A percentile compares a stretch with the other conserved stretches of the same genome.
Conservation (phyloP, 495 filamentous ascomycete genomes). For the Penicillium arizonense region DNA sequence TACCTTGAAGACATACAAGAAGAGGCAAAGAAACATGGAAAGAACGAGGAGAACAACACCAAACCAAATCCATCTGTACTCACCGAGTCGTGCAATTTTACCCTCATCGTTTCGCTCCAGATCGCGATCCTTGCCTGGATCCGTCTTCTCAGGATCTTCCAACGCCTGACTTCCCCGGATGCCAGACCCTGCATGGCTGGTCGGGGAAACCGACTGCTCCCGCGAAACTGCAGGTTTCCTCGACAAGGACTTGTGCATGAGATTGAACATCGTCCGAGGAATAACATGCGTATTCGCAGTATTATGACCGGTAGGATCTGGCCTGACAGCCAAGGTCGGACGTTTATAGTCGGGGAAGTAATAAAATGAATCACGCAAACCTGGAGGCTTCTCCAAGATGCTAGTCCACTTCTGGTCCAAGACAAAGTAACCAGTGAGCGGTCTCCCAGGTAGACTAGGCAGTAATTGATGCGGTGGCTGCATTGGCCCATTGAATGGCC, state of each 20-base stretch:
- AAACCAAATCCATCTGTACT: conserved; percentile 33
- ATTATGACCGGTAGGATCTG: not conserved
- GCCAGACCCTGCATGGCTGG: too few species aligned
- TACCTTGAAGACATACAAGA: conserved; percentile 32
- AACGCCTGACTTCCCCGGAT: too few species aligned
- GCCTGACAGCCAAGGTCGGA: conserved; percentile 8
- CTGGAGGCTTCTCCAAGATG: not conserved
- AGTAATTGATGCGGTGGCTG: too few species aligned
- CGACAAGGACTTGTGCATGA: too few species aligned
- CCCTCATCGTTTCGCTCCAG: not conserved
- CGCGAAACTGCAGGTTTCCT: too few species aligned
- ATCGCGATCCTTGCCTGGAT: not conserved
- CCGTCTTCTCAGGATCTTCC: not conserved
- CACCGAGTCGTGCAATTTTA: conserved; percentile 15
- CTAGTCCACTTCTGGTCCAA: not conserved
- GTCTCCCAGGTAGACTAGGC: not conserved
- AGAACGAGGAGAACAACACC: conserved; percentile 25
- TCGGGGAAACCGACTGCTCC: too few species aligned
- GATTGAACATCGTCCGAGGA: not conserved
- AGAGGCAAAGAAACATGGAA: conserved; percentile 33
- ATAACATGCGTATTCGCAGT: not conserved
- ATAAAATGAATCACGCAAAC: not conserved
- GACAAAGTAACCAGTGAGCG: not conserved
- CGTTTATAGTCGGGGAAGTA: conserved; percentile 9
- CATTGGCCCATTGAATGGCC: too few species aligned